Evolutionary conservation across 257 asterid genomes (phyloP).

Genomic region (Fraxinus cuspidata): DNA sequence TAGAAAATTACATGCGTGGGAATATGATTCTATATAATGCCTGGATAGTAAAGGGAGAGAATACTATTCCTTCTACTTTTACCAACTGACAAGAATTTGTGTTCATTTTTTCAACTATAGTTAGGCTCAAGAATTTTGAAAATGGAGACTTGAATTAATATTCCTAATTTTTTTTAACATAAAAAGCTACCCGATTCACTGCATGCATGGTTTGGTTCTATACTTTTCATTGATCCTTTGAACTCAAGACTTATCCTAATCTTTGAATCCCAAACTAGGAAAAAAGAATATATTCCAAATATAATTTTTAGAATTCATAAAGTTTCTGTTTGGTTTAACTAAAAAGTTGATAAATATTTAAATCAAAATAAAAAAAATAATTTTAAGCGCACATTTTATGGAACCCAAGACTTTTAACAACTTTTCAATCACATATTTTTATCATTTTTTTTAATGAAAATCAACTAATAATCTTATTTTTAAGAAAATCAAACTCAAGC

Average conservation of each 20-base stretch:
- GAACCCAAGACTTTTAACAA: too few relatives aligned
- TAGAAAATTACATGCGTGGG: not conserved
- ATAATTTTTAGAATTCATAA: not conserved
- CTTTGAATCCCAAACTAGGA: not conserved
- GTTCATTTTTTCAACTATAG: not conserved
- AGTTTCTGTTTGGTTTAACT: not conserved
- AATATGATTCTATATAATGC: constrained; percentile 14
- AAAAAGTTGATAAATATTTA: too few relatives aligned
- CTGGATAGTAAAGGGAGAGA: not conserved
- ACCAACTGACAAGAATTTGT: not conserved
- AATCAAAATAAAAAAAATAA: too few relatives aligned
- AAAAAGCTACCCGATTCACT: not conserved
- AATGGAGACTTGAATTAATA: not conserved
- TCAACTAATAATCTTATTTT: too few relatives aligned
- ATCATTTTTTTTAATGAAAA: too few relatives aligned
- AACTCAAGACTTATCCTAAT: not conserved
- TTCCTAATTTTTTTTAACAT: too few relatives aligned
- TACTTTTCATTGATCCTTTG: not conserved
- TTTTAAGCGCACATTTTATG: too few relatives aligned
- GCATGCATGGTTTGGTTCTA: not conserved
- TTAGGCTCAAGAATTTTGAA: constrained; percentile 12
- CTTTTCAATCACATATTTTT: too few relatives aligned
- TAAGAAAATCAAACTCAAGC: too few relatives aligned
- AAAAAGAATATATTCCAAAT: too few relatives aligned
- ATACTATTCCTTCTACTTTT: constrained; percentile 8